phyloP scores from a whole-genome alignment of 2,329 filamentous ascomycete genomes.

The Blastomyces percursus region DNA sequence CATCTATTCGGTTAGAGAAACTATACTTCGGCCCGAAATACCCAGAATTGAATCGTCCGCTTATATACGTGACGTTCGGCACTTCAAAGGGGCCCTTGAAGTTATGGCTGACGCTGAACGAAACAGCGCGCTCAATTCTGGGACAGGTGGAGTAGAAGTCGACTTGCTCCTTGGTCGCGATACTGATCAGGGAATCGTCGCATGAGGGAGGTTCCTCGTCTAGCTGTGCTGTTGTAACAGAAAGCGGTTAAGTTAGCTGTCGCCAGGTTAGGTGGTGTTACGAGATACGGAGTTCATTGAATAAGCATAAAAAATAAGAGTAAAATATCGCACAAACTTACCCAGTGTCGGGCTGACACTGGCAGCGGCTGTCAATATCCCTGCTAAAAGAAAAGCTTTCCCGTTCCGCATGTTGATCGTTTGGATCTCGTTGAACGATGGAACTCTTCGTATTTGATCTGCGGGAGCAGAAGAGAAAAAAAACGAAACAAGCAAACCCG shows the following conservation, averaged over 20 bases:
- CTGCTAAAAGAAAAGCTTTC: background rate
- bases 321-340: too few relatives aligned
- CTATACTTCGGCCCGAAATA: background rate
- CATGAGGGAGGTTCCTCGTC: background rate
- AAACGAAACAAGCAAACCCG: too few relatives aligned
- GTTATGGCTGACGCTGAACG: background rate
- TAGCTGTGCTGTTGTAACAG: background rate
- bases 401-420: too few relatives aligned
- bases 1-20: background rate
- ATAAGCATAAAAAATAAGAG: too few relatives aligned
- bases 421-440: too few relatives aligned
- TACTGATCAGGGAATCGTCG: background rate
- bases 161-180: background rate
- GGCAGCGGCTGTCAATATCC: too few relatives aligned
- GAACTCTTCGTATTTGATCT: background rate
- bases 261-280: too few relatives aligned
- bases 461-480: background rate
- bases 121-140: background rate
- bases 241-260: background rate
- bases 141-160: conserved; percentile 1
- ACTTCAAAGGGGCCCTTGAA: background rate
- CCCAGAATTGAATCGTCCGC: background rate
- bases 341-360: too few relatives aligned
- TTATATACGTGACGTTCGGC: background rate
- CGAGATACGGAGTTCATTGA: background rate